Evolutionary conservation across 2,329 filamentous ascomycete genomes (phyloP).

Genomic region (Chaetomiaceae sp.): DNA sequence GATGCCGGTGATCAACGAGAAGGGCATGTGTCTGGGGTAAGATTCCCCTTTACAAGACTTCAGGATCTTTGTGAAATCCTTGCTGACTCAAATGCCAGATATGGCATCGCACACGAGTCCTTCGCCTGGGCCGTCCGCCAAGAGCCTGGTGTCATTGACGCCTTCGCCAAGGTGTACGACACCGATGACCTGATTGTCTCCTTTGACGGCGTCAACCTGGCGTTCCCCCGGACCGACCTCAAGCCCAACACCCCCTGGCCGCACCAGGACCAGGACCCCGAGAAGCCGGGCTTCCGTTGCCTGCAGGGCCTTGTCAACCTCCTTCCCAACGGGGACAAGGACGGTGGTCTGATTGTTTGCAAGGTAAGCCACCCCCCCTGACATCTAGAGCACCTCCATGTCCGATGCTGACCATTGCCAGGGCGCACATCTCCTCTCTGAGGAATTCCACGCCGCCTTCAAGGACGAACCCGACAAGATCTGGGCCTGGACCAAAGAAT

Average conservation of each 20-base stretch:
- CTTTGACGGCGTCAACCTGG: conserved; percentile 1
- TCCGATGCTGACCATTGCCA: not conserved
- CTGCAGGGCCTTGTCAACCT: conserved; percentile 5
- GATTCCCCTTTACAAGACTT: not conserved
- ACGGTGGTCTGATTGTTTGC: conserved; percentile 4
- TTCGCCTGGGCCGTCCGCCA: conserved; percentile 3
- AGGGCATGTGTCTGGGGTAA: conserved; percentile 5
- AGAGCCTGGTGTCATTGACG: conserved; percentile 4
- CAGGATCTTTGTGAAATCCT: not conserved
- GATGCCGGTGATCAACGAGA: conserved; percentile 4
- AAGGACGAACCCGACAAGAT: conserved; percentile 1
- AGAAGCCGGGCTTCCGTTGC: conserved; percentile 6
- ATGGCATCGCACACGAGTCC: conserved; percentile 3
- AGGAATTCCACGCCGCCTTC: conserved; percentile 6
- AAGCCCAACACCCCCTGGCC: conserved; percentile 3
- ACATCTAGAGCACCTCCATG: not conserved
- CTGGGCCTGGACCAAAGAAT: conserved; percentile 6
- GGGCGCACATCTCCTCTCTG: not conserved
- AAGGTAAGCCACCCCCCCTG: not conserved
- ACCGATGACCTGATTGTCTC: conserved; percentile 3
- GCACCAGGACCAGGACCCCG: conserved; percentile 1
- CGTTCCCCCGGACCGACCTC: not conserved
- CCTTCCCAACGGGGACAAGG: not conserved
- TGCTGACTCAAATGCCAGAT: not conserved
- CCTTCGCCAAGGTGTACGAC: conserved; percentile 4